A percentile compares a stretch with the other conserved stretches of the same genome.
Evolutionary conservation across 768 basidiomycete genomes (phyloP).

Genomic region (Leccinum rimulosum): DNA sequence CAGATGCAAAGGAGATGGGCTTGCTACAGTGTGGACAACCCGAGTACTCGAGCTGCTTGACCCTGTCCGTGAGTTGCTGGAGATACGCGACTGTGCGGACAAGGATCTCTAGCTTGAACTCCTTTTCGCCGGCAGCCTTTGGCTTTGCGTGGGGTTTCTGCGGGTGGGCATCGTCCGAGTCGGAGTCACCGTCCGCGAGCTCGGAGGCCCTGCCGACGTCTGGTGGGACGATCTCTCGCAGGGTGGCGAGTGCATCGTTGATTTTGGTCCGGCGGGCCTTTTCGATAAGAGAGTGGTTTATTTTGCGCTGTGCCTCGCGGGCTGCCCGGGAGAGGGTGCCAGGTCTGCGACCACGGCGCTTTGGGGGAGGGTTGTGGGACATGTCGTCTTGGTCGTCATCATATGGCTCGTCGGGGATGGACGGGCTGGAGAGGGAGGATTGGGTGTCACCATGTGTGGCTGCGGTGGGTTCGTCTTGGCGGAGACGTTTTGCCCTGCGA

Average conservation of each 20-base stretch:
- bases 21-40: conserved; percentile 24
- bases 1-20: conserved; percentile 12
- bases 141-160: conserved; percentile 30
- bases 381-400: conserved; percentile 24
- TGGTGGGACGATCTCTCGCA: conserved; percentile 74
- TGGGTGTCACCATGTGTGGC: neutral
- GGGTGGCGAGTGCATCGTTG: conserved; percentile 79
- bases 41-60: conserved; percentile 41
- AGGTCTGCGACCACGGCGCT: conserved; percentile 71
- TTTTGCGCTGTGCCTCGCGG: conserved; percentile 83
- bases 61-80: conserved; percentile 61
- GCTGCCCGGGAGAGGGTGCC: conserved; percentile 71
- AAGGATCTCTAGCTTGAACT: conserved; percentile 91
- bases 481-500: conserved; percentile 43
- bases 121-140: conserved; percentile 59
- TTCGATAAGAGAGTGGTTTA: conserved; percentile 95
- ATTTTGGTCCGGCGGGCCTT: conserved; percentile 93
- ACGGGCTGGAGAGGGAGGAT: conserved; percentile 9
- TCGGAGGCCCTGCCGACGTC: conserved; percentile 40
- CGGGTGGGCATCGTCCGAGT: conserved; percentile 33
- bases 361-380: conserved; percentile 33
- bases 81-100: conserved; percentile 79
- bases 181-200: conserved; percentile 29
- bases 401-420: conserved; percentile 19
- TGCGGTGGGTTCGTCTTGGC: conserved; percentile 18